Base-by-base conservation (phyloP, 306 rosid species). In the Prosopis cineraria region DNA sequence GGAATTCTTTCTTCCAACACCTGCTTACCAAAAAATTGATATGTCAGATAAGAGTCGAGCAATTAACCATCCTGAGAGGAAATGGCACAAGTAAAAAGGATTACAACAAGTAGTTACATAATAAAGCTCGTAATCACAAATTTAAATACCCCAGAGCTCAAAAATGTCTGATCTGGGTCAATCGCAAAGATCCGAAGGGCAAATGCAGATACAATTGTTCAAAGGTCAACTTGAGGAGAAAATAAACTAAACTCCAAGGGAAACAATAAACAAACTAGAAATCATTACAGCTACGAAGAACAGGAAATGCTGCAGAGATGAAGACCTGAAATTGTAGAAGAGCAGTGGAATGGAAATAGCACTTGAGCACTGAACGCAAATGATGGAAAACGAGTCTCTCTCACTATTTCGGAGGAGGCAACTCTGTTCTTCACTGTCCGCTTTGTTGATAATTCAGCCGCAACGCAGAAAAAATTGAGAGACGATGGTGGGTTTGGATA, bases 1-100 rank as follows among this genome's bases (percentile, higher is more conserved):
- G 62, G 75, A 84, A 85, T 64, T 76, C 20, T 77, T 70, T 82
- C 85, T 82, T 25, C 33, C 65, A 88, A 72, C 25, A 66, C 91
- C 97, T 88, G 89, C 40, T 75, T 20, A 53, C 7, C 10, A 85
- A 74, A 77, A 75, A 63, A 33, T 53, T 72, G 47, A 30, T 39
- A 17, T 33, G 59, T 62, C 72, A 70, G 20, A 45, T 78, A 50
- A 71, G 5, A 4, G 70, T 62, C 77, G 24, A n/a, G 13, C 3
- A 68, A 40, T 14, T 41, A 14, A 44, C 40, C 29, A 60, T 59
- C 48, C 66, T 13, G 45, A 19, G 41, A 31, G 39, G 3, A n/a
- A 16, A 30, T 24, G 34, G 24, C 40, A 58, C 34, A 67, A 67
- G 4, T 24, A 17, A 77, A 30, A 80, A 60, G 8, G 22, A 7